Percentiles rank a stretch among this genome's conserved stretches.
Evolutionary conservation across 1,284 basidiomycete species (phyloP).

Genomic region (Fomitopsis betulina): DNA sequence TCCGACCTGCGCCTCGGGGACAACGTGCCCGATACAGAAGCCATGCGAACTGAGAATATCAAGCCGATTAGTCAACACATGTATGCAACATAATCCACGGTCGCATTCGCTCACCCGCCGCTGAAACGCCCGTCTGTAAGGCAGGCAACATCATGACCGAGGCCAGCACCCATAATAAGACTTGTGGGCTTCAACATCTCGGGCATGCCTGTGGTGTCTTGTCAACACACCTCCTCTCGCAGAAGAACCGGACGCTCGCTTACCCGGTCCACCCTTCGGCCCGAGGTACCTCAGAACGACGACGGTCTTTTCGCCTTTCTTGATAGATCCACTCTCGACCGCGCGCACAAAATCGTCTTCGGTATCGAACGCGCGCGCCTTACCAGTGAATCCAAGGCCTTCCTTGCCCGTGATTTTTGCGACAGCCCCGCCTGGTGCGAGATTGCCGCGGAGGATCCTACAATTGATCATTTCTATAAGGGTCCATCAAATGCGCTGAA

Average conservation of each 20-base stretch:
- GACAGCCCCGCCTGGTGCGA: conserved; percentile 92
- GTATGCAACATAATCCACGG: not conserved
- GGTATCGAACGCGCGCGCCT: conserved; percentile 79
- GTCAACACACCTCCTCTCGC: not conserved
- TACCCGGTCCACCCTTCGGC: conserved; percentile 84
- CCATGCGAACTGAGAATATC: conserved; percentile 63
- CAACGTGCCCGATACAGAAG: conserved; percentile 91
- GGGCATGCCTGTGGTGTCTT: conserved; percentile 66
- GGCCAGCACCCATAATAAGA: conserved; percentile 90
- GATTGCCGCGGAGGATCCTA: conserved; percentile 80
- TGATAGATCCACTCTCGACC: conserved; percentile 76
- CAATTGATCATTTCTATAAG: conserved; percentile 1
- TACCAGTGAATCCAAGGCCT: conserved; percentile 79
- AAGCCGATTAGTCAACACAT: conserved; percentile 4
- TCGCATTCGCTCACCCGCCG: conserved; percentile 62
- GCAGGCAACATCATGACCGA: conserved; percentile 86
- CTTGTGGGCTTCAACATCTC: conserved; percentile 94
- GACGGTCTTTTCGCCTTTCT: conserved; percentile 88
- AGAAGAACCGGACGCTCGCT: conserved; percentile 17
- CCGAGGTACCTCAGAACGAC: conserved; percentile 86
- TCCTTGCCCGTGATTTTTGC: conserved; percentile 95
- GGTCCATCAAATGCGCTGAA: not conserved
- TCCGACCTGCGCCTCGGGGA: conserved; percentile 85
- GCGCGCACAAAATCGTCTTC: conserved; percentile 81
- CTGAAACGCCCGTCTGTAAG: conserved; percentile 94